Evolutionary conservation across 179 eudicot species (phyloP).

Genomic region (Nepenthes alata): DNA sequence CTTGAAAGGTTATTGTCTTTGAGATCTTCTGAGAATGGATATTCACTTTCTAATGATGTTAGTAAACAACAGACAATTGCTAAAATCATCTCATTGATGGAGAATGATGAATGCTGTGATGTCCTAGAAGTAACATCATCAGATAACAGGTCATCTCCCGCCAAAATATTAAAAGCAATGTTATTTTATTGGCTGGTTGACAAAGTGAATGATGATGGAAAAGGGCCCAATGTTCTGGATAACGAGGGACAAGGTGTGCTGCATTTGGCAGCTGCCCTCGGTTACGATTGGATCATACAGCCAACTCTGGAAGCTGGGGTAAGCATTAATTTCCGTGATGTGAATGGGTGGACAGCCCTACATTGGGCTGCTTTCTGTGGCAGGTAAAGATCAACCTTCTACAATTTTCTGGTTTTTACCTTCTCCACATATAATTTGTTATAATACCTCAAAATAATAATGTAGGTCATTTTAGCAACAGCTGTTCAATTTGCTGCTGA

Average conservation of each 20-base stretch:
- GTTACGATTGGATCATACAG: conserved; percentile 57
- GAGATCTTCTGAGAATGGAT: conserved; percentile 12
- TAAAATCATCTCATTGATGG: conserved; percentile 21
- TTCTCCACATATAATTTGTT: too few species aligned
- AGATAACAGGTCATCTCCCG: background rate
- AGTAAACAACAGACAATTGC: conserved; percentile 14
- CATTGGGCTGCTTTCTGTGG: conserved; percentile 83
- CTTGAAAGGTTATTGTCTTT: conserved; percentile 33
- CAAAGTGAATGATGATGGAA: conserved; percentile 42
- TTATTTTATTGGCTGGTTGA: conserved; percentile 37
- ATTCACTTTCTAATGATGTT: conserved; percentile 12
- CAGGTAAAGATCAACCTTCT: conserved; percentile 22
- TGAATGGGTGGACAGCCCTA: conserved; percentile 68
- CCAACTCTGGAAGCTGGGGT: conserved; percentile 51
- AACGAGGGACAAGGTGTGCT: conserved; percentile 56
- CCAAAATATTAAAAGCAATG: conserved; percentile 24
- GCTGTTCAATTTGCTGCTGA: too few species aligned
- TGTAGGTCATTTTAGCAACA: too few species aligned
- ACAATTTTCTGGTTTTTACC: too few species aligned
- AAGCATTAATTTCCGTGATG: conserved; percentile 57
- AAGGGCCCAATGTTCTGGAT: conserved; percentile 41
- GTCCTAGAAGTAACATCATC: background rate
- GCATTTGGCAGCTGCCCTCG: conserved; percentile 67
- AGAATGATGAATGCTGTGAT: background rate
- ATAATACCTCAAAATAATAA: too few species aligned